Percentiles rank a stretch among this genome's conserved stretches.
These are phyloP conservation scores for Russula brevipes DNA, from an alignment of 768 basidiomycete species.

Conservation along the genomic window DNA sequence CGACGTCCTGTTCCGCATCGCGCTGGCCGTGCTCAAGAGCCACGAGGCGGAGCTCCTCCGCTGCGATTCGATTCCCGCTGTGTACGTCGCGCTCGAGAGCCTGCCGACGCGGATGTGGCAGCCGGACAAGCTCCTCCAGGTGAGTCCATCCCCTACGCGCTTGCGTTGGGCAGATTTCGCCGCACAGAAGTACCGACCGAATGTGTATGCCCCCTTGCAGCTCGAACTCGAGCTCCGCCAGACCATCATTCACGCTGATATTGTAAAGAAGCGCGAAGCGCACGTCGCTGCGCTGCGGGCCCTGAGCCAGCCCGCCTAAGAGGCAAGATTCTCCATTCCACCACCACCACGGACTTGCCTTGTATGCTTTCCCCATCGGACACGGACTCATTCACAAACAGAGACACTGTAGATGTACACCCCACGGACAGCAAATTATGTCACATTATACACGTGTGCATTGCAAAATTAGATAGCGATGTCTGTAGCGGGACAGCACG, in stretches of 20 bases:
- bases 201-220: slow-evolving; percentile 30
- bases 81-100: slow-evolving; percentile 86
- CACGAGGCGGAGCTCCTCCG: slow-evolving; percentile 80
- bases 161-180: neutral
- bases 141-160: slow-evolving; percentile 34
- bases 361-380: neutral
- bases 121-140: slow-evolving; percentile 84
- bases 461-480: neutral
- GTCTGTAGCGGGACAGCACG: neutral
- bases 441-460: neutral
- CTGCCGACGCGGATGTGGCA: slow-evolving; percentile 93
- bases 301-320: slow-evolving; percentile 11
- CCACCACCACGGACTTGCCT: neutral
- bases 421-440: neutral
- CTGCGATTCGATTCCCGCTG: slow-evolving; percentile 80
- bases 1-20: slow-evolving; percentile 87
- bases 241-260: slow-evolving; percentile 47
- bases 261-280: slow-evolving; percentile 45
- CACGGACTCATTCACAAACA: neutral
- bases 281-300: slow-evolving; percentile 44
- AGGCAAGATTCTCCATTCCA: no score
- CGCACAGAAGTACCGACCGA: no score
- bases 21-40: slow-evolving; percentile 76
- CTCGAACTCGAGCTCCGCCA: slow-evolving; percentile 51
- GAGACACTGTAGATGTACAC: neutral